Evolutionary conservation across 805 yeast species (phyloP).

Genomic region (Wickerhamomyces canadensis): DNA sequence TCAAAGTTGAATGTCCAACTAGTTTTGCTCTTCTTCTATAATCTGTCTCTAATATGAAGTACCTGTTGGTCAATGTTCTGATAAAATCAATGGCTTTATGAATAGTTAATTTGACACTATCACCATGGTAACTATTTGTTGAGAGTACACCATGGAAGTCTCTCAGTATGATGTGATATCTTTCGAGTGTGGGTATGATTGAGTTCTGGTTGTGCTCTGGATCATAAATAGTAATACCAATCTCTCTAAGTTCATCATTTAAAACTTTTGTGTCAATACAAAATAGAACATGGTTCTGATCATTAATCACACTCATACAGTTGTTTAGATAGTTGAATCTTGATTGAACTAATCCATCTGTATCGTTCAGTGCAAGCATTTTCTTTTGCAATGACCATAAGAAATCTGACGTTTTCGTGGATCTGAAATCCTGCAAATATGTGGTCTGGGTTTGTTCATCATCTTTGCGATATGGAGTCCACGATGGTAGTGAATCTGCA

Average conservation of each 20-base stretch:
- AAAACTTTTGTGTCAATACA: constrained; percentile 8
- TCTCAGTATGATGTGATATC: constrained; percentile 13
- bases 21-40: not conserved
- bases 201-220: constrained; percentile 13
- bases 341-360: not conserved
- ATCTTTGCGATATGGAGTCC: not conserved
- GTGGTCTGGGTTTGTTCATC: not conserved
- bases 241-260: constrained; percentile 10
- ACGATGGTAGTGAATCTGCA: not conserved
- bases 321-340: constrained; percentile 10
- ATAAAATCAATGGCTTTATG: constrained; percentile 9
- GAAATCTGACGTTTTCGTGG: constrained; percentile 7
- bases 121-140: constrained; percentile 15
- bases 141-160: constrained; percentile 19
- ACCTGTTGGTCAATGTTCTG: not conserved
- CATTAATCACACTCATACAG: constrained; percentile 8
- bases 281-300: constrained; percentile 6
- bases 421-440: not conserved
- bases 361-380: not conserved
- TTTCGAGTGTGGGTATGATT: constrained; percentile 9
- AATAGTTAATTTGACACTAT: constrained; percentile 9
- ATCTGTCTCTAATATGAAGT: constrained; percentile 1
- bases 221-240: constrained; percentile 15
- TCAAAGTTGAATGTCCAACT: constrained; percentile 5
- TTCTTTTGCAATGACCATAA: constrained; percentile 5